Evolutionary conservation across 441 rosid genomes (phyloP).

Genomic region (Erodium trifolium): DNA sequence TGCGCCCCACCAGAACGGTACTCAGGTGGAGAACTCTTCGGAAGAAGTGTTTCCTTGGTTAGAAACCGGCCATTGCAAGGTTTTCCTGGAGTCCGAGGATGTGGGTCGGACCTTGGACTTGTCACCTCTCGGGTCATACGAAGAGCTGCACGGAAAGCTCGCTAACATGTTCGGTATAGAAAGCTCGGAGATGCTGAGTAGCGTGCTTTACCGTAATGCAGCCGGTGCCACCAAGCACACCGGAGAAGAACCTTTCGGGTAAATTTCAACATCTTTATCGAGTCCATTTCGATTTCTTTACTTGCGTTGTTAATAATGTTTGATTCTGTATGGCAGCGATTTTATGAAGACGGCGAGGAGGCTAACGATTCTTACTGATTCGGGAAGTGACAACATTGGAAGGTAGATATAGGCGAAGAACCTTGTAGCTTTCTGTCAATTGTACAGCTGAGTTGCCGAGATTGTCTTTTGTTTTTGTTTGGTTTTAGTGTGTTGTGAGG

Average conservation of each 20-base stretch:
- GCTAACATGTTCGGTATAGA: conserved; percentile 72
- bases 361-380: conserved; percentile 57
- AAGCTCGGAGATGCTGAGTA: conserved; percentile 44
- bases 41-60: background rate
- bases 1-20: background rate
- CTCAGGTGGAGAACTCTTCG: background rate
- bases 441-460: conserved; percentile 2
- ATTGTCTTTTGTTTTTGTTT: background rate
- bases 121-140: conserved; percentile 60
- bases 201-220: conserved; percentile 59
- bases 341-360: conserved; percentile 59
- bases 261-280: background rate
- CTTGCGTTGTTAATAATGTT: background rate
- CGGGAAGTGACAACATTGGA: conserved; percentile 33
- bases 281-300: background rate
- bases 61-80: conserved; percentile 82
- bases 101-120: conserved; percentile 81
- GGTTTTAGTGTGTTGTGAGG: background rate
- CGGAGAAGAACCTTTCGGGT: conserved; percentile 92
- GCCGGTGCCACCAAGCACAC: conserved; percentile 48
- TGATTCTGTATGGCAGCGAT: conserved; percentile 34
- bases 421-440: background rate
- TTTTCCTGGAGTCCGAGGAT: conserved; percentile 83
- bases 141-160: conserved; percentile 55
- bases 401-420: conserved; percentile 33